These are phyloP conservation scores for Neocucurbitaria cava DNA, from an alignment of 2,329 filamentous ascomycete species.

Conservation along the genomic window DNA sequence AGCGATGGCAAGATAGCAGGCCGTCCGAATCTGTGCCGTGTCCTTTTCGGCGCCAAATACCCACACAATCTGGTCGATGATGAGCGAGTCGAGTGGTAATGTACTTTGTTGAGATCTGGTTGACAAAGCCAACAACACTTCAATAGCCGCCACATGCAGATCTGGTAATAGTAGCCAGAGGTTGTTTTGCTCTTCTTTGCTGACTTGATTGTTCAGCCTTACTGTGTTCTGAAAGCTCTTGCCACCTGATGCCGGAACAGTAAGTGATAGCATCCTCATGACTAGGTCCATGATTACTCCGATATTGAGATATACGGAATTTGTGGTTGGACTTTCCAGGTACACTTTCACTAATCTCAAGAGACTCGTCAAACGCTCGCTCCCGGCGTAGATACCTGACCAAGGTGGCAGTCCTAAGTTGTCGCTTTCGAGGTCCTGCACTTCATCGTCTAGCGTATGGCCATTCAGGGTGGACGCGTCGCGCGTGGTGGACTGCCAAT, in stretches of 20 bases:
- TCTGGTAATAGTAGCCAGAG: conserved; percentile 76
- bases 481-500: conserved; percentile 74
- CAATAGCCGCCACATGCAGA: conserved; percentile 75
- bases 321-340: conserved; percentile 69
- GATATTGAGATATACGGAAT: conserved; percentile 70
- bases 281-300: conserved; percentile 72
- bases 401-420: conserved; percentile 68
- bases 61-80: conserved; percentile 75
- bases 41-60: conserved; percentile 66
- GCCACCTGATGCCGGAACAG: conserved; percentile 57
- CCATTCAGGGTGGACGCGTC: conserved; percentile 35
- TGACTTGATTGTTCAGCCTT: conserved; percentile 75
- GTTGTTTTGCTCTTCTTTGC: conserved; percentile 80
- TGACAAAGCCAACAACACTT: conserved; percentile 65
- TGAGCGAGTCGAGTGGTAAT: conserved; percentile 66
- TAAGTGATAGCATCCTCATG: conserved; percentile 72
- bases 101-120: conserved; percentile 65
- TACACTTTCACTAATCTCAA: conserved; percentile 70
- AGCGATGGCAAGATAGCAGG: conserved; percentile 66
- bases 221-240: conserved; percentile 48
- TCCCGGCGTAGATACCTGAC: conserved; percentile 76
- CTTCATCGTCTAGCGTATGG: conserved; percentile 40
- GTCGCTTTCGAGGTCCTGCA: conserved; percentile 51
- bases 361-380: conserved; percentile 71
- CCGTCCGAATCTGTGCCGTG: conserved; percentile 62